Evolutionary conservation across 2,329 filamentous ascomycete genomes (phyloP).

Genomic region (Mycosphaerelloides madeirae): DNA sequence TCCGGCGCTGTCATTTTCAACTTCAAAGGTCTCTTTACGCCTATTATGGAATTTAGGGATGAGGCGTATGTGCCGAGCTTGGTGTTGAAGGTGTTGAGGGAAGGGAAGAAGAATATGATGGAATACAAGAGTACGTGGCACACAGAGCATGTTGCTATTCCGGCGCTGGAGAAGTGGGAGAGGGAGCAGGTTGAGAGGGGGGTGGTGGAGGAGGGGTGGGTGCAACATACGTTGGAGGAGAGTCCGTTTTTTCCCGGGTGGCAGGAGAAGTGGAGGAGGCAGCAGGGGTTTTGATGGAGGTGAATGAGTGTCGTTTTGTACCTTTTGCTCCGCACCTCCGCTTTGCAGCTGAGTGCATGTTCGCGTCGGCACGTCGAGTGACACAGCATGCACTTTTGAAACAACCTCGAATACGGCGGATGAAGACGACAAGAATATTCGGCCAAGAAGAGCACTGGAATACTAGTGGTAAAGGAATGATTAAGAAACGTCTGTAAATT

Average conservation of each 20-base stretch:
- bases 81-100: conserved; percentile 61
- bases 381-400: no score
- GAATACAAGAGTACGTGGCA: conserved; percentile 81
- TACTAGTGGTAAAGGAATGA: no score
- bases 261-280: conserved; percentile 66
- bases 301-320: no score
- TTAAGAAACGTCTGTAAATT: no score
- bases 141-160: conserved; percentile 66
- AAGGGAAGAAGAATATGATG: conserved; percentile 67
- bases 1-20: conserved; percentile 76
- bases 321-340: no score
- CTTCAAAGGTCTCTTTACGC: conserved; percentile 82
- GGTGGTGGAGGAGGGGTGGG: conserved; percentile 58
- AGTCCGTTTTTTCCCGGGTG: conserved; percentile 72
- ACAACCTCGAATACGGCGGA: no score
- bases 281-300: conserved; percentile 52
- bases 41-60: conserved; percentile 61
- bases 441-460: no score
- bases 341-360: no score
- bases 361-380: no score
- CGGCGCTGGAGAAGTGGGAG: conserved; percentile 59
- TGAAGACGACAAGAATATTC: no score
- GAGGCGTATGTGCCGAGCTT: conserved; percentile 71
- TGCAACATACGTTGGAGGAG: conserved; percentile 65
- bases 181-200: conserved; percentile 62